Conservation (phyloP, 176 grass and related monocot genomes). For the Hsuehochloa calcarea region DNA sequence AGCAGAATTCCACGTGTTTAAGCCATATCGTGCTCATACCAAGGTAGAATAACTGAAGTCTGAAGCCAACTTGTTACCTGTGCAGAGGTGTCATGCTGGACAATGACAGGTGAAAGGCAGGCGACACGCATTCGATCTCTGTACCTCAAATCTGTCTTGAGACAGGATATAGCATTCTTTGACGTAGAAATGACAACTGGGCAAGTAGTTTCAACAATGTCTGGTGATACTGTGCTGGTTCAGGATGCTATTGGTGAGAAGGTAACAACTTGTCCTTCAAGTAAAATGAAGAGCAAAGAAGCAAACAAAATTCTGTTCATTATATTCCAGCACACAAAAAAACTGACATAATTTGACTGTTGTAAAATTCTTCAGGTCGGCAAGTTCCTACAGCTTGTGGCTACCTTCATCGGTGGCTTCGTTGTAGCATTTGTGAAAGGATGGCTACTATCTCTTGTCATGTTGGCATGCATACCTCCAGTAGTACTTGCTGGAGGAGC, state of each 20-base stretch:
- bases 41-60: neutral
- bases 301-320: neutral
- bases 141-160: conserved; percentile 72
- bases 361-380: conserved; percentile 59
- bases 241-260: conserved; percentile 85
- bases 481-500: conserved; percentile 60
- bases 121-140: conserved; percentile 57
- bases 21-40: neutral
- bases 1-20: neutral
- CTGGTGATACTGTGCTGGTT: conserved; percentile 59
- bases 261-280: conserved; percentile 27
- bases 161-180: conserved; percentile 76
- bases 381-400: conserved; percentile 70
- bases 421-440: conserved; percentile 73
- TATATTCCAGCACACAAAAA: neutral
- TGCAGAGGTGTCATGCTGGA: conserved; percentile 86
- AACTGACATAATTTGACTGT: neutral
- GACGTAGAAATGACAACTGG: conserved; percentile 75
- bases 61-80: neutral
- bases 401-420: conserved; percentile 80
- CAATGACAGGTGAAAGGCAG: conserved; percentile 74
- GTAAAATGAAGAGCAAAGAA: conserved; percentile 1
- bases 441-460: conserved; percentile 84
- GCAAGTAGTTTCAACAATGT: conserved; percentile 53
- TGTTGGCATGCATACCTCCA: conserved; percentile 70